Evolutionary conservation across 1,284 basidiomycete species (phyloP), one percentile per base, ranked within the genome.

Genomic region (Trichosporon asahii): DNA sequence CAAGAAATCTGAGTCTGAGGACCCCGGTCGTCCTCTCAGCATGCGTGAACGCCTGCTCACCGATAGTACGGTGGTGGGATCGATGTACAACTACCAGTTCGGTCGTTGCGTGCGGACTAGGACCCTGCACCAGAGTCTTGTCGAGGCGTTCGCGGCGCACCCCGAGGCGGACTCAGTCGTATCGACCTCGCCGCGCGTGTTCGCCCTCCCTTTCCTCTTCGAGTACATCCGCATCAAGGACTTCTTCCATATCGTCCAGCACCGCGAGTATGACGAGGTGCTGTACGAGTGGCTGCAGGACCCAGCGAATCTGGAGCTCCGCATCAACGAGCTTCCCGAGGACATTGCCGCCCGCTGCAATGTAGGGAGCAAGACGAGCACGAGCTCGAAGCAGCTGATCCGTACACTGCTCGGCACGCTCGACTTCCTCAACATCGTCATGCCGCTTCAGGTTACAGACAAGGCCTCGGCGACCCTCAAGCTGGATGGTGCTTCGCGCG

Each of bases 141-240:
- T 79, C 27, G 65, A 68, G 35, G 75, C 76, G 0, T 64, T 81
- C 18, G 31, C 21, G 11, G 23, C 63, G 9, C 40, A 66, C 21
- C 44, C 70, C 0, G 66, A 70, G 18, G 70, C 76, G 11, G 46
- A 69, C 3, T 74, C 74, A 0, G 60, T 79, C 15, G 64, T 77
- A 0, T 76, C 75, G 1, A 49, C 29, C 0, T 72, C 72, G 4
- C 78, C 78, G 4, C 71, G 76, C 7, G 71, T 82, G n/a, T 77
- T 82, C 53, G 75, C 77, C 7, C 57, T 79, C 3, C 76, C 78
- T 0, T 66, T 80, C 9, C 64, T 82, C 9, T 78, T 76, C 70
- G 77, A 80, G 63, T 78, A 81, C n/a, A 70, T 82, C 11, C 68
- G 72, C 2, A 72, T 76, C 2, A 69, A 70, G 18, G 76, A 76